These are phyloP conservation scores for Coemansia sp. DNA, from an alignment of 192 early-diverging fungal genomes.

Conservation along the genomic window DNA sequence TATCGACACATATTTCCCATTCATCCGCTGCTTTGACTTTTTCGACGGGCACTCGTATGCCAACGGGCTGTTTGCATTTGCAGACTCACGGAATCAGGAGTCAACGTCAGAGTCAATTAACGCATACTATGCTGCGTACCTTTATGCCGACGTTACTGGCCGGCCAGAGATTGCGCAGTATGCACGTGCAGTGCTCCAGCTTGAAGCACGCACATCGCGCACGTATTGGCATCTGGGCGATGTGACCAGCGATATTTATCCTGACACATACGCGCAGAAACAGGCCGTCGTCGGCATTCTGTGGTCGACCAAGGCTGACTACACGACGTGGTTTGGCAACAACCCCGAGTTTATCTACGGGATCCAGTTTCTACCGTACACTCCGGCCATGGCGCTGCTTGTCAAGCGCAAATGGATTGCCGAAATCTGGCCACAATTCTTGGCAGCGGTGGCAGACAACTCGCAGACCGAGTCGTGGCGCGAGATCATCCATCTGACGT, in stretches of 20 bases:
- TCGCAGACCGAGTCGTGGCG: constrained; percentile 33
- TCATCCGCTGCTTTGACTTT: constrained; percentile 56
- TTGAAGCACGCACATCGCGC: constrained; percentile 43
- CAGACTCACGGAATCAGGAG: constrained; percentile 56
- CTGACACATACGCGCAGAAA: constrained; percentile 19
- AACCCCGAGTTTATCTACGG: constrained; percentile 54
- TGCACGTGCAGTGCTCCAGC: constrained; percentile 37
- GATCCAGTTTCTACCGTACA: constrained; percentile 55
- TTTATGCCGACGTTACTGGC: constrained; percentile 34
- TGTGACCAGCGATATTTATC: constrained; percentile 25
- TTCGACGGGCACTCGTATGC: constrained; percentile 63
- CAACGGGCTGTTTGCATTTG: constrained; percentile 50
- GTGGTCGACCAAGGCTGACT: constrained; percentile 52
- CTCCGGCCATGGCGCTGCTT: constrained; percentile 40
- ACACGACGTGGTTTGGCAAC: constrained; percentile 41
- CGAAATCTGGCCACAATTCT: constrained; percentile 32
- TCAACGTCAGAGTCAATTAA: constrained; percentile 56
- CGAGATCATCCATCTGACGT: constrained; percentile 46
- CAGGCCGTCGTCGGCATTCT: constrained; percentile 51
- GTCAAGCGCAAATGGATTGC: constrained; percentile 45
- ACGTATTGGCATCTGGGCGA: constrained; percentile 55
- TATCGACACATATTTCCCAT: constrained; percentile 48
- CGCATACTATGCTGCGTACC: constrained; percentile 52
- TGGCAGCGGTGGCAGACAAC: constrained; percentile 14
- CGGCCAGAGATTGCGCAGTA: constrained; percentile 27